Evolutionary conservation across 345 rosid genomes (phyloP), one percentile per base, ranked within the genome.

Genomic region (Salix koriyanagi): DNA sequence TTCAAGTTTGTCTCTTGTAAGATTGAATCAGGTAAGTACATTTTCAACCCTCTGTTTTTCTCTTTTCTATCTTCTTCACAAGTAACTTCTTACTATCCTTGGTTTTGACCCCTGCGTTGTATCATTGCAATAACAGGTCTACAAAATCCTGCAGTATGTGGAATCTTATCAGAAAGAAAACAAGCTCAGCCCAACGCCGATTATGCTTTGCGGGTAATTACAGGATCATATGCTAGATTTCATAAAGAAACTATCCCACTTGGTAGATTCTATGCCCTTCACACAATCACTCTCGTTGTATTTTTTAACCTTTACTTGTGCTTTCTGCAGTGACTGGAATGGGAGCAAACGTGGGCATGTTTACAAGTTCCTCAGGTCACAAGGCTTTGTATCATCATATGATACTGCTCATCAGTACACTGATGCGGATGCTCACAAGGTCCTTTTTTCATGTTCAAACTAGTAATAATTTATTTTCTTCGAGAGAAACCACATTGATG

Each of bases 301-400:
- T 72, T 67, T 16, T 37, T 30, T 70, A 34, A 7, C 44, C 56
- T 18, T 41, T n/a, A 48, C n/a, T 71, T 39, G 4, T 52, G 6
- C 58, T 75, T 16, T 66, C 39, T 10, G 14, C 65, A 80, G 83
- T 25, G 83, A 80, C 64, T 80, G 83, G 83, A 80, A 80, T 72
- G 83, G 83, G 23, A 80, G 83, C 83, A 80, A 80, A 61, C 66
- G 83, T 2, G 83, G 83, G 18, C 83, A 76, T 65, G 79, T 80
- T 41, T 80, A 80, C 64, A 80, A 76, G 61, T 80, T 80, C 79
- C 83, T 80, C 41, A 71, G 83, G 26, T 80, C 83, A 28, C 79
- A 56, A 71, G 83, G 83, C 48, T 80, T 80, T 67, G 79, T 76
- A 30, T 80, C 83, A 18, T 76, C 83, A 12, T 80, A 80, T 76